Conservation (phyloP, 768 basidiomycete species). For the Termitomyces sp. region DNA sequence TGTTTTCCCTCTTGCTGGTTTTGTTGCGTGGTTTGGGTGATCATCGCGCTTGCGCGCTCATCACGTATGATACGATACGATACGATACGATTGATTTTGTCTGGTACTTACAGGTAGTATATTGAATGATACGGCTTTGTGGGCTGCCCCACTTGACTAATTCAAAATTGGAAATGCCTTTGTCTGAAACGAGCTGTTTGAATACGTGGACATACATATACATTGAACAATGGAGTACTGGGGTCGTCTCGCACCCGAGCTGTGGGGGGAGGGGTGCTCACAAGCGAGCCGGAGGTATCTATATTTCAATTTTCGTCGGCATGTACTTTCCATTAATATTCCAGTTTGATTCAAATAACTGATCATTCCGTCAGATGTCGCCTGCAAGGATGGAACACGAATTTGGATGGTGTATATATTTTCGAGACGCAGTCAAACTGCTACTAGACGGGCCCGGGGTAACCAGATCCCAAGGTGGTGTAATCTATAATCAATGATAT, state of each 20-base stretch:
- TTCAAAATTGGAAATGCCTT: too few relatives aligned
- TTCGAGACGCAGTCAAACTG: not conserved
- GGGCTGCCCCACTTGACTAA: conserved; percentile 7
- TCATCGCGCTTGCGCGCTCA: conserved; percentile 17
- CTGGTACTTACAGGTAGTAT: conserved; percentile 11
- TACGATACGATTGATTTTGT: conserved; percentile 7
- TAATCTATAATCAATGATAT: conserved; percentile 15
- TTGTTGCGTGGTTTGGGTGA: conserved; percentile 17
- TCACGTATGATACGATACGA: conserved; percentile 5
- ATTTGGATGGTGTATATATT: not conserved
- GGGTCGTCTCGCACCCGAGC: too few relatives aligned
- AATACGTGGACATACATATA: too few relatives aligned
- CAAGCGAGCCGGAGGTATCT: too few relatives aligned
- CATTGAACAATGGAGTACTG: too few relatives aligned
- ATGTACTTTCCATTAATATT: too few relatives aligned
- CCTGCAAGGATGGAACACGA: not conserved
- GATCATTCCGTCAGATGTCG: too few relatives aligned
- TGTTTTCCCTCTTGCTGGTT: conserved; percentile 20
- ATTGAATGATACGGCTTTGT: conserved; percentile 22
- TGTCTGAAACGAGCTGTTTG: too few relatives aligned
- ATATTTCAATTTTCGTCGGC: too few relatives aligned
- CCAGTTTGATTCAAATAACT: not conserved
- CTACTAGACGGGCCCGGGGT: conserved; percentile 7
- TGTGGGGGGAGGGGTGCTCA: too few relatives aligned
- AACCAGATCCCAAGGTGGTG: conserved; percentile 8